These are phyloP conservation scores for Rhodotorula sp. DNA, from an alignment of 1,284 basidiomycete species.

Conservation along the genomic window DNA sequence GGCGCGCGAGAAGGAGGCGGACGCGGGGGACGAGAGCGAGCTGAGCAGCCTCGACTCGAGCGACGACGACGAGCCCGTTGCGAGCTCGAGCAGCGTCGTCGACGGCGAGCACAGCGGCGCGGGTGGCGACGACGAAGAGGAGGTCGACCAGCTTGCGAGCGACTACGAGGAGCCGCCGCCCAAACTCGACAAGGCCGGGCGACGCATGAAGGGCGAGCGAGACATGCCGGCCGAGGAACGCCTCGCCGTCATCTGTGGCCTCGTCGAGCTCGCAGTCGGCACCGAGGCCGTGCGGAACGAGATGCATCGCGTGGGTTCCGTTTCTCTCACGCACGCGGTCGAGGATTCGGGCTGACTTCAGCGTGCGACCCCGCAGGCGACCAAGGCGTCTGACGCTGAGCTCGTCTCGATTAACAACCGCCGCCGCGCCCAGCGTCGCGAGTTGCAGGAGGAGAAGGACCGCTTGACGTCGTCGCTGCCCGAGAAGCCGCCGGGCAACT, in stretches of 20 bases:
- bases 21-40: not conserved
- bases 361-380: not conserved
- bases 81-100: not conserved
- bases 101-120: not conserved
- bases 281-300: constrained; percentile 12
- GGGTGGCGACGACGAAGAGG: constrained; percentile 2
- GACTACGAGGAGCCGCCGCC: constrained; percentile 13
- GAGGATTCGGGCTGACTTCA: too few species aligned
- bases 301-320: not conserved
- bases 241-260: constrained; percentile 10
- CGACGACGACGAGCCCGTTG: not conserved
- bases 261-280: constrained; percentile 13
- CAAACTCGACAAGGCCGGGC: not conserved
- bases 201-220: constrained; percentile 14
- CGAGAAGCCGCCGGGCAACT: constrained; percentile 17
- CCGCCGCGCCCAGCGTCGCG: not conserved
- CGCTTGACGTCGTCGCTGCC: not conserved
- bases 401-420: constrained; percentile 1
- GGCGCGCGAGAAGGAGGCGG: not conserved
- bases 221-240: constrained; percentile 21
- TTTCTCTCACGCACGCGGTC: not conserved
- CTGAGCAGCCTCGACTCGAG: constrained; percentile 7
- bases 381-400: not conserved
- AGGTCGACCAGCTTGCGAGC: constrained; percentile 10
- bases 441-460: constrained; percentile 5